Percentiles rank a stretch among this genome's conserved stretches.
Evolutionary conservation across 2,329 filamentous ascomycete species (phyloP).

Genomic region (Penicillium sp.): DNA sequence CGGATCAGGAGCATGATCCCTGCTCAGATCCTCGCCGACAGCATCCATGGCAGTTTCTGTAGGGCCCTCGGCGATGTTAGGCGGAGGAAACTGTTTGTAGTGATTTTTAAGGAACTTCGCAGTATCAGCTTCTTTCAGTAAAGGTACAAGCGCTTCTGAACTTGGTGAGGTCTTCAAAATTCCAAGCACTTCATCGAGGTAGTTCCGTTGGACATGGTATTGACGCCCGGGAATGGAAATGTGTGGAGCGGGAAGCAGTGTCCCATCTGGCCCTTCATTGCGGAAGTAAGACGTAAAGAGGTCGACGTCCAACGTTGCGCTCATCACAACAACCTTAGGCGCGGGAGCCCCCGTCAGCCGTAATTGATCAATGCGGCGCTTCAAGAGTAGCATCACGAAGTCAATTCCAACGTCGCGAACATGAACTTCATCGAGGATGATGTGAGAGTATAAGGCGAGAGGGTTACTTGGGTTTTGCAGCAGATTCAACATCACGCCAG

Average conservation of each 20-base stretch:
- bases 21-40: neutral
- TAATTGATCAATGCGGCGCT: constrained; percentile 41
- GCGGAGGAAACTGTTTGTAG: neutral
- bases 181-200: constrained; percentile 42
- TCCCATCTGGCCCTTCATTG: constrained; percentile 29
- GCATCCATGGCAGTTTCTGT: constrained; percentile 8
- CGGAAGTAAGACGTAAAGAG: constrained; percentile 48
- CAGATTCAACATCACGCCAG: constrained; percentile 48
- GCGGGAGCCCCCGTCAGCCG: constrained; percentile 27
- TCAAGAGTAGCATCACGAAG: constrained; percentile 48
- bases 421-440: constrained; percentile 55
- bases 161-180: constrained; percentile 28
- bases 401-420: constrained; percentile 48
- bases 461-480: constrained; percentile 40
- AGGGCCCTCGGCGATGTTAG: neutral
- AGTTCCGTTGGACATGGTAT: constrained; percentile 45
- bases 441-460: constrained; percentile 46
- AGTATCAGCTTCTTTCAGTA: constrained; percentile 11
- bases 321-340: constrained; percentile 51
- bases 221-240: constrained; percentile 46
- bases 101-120: constrained; percentile 9
- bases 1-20: neutral
- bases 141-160: constrained; percentile 11
- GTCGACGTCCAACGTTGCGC: constrained; percentile 48
- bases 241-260: constrained; percentile 37